These are phyloP conservation scores for Grammothele lineata DNA, from an alignment of 768 basidiomycete species.

Conservation along the genomic window DNA sequence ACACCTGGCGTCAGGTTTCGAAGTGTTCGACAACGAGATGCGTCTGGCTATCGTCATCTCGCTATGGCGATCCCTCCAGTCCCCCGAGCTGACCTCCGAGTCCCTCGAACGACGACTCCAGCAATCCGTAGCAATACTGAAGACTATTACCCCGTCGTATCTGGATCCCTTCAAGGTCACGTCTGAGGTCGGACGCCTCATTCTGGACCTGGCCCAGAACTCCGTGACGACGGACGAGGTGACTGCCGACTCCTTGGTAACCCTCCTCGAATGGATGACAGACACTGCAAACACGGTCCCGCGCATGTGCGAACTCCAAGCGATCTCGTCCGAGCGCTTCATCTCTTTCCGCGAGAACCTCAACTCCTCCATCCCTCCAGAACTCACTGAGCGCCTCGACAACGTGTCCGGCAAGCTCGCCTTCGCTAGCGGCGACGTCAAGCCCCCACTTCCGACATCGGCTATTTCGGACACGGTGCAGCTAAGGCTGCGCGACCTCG, in stretches of 20 bases:
- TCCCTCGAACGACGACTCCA: constrained; percentile 3
- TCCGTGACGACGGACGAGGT: constrained; percentile 28
- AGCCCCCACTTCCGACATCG: constrained; percentile 19
- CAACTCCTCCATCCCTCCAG: constrained; percentile 24
- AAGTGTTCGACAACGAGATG: constrained; percentile 25
- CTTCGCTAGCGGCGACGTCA: constrained; percentile 1
- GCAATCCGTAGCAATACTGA: constrained; percentile 4
- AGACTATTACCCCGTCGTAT: constrained; percentile 11
- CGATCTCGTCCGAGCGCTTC: constrained; percentile 36
- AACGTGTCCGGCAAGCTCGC: constrained; percentile 28
- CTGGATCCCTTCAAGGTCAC: constrained; percentile 7
- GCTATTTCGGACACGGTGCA: constrained; percentile 37
- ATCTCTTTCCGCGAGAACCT: constrained; percentile 41
- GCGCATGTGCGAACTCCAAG: constrained; percentile 39
- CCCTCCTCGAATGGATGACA: constrained; percentile 53
- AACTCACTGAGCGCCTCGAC: constrained; percentile 29
- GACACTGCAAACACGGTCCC: constrained; percentile 19
- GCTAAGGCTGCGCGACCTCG: constrained; percentile 36
- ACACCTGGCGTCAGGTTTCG: constrained; percentile 21
- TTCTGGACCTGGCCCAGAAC: neutral
- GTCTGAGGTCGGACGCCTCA: constrained; percentile 3
- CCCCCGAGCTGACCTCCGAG: constrained; percentile 11
- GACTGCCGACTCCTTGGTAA: constrained; percentile 35
- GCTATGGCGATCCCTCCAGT: constrained; percentile 22
- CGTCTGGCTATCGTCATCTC: constrained; percentile 32